These are phyloP conservation scores for Ophiognomonia clavigignenti-juglandacearum DNA, from an alignment of 2,329 filamentous ascomycete species.

Conservation along the genomic window DNA sequence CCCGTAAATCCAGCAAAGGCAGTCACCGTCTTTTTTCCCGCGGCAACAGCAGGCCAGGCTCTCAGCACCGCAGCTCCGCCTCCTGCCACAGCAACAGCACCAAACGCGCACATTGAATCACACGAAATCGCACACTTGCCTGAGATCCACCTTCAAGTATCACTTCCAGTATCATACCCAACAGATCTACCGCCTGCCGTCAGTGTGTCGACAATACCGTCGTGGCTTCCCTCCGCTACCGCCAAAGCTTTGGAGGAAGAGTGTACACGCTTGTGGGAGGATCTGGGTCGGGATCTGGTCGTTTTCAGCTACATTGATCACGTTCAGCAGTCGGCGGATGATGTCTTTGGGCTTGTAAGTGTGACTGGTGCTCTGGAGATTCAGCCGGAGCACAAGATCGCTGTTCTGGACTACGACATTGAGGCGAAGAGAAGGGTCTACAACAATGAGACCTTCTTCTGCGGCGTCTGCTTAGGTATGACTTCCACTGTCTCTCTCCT, in stretches of 20 bases:
- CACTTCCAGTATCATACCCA: conserved; percentile 56
- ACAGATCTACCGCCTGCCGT: conserved; percentile 44
- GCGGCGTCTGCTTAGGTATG: conserved; percentile 72
- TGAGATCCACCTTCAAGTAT: conserved; percentile 47
- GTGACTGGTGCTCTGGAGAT: conserved; percentile 45
- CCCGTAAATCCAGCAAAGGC: conserved; percentile 50
- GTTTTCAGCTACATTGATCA: conserved; percentile 62
- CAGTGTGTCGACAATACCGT: conserved; percentile 46
- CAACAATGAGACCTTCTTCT: conserved; percentile 79
- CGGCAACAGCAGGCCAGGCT: conserved; percentile 30
- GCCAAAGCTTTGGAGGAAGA: conserved; percentile 47
- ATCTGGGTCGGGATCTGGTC: conserved; percentile 53
- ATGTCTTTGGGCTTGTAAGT: conserved; percentile 54
- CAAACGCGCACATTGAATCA: conserved; percentile 32
- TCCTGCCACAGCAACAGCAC: conserved; percentile 11
- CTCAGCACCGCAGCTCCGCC: conserved; percentile 17
- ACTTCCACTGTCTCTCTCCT: background rate
- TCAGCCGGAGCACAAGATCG: conserved; percentile 56
- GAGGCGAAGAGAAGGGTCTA: conserved; percentile 71
- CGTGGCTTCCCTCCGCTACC: conserved; percentile 49
- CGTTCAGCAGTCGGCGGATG: conserved; percentile 52
- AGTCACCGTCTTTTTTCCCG: conserved; percentile 54
- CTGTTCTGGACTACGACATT: conserved; percentile 73
- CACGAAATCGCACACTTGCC: conserved; percentile 54
- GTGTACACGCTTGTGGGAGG: conserved; percentile 54